A percentile compares a stretch with the other conserved stretches of the same genome.
phyloP scores from a whole-genome alignment of 2,329 filamentous ascomycete genomes.

The Exophiala alcalophila region DNA sequence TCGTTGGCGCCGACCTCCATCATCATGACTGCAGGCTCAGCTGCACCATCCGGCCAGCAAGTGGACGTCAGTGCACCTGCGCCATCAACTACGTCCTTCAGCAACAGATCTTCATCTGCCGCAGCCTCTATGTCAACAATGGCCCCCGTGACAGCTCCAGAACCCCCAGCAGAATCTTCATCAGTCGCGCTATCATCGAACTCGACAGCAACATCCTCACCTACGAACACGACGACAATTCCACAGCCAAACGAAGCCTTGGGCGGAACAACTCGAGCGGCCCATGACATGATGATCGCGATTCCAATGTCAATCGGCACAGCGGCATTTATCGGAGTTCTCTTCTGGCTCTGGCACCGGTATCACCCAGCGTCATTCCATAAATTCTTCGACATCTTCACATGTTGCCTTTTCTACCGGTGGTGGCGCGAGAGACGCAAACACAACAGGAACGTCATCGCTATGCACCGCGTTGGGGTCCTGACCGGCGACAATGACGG shows the following conservation, averaged over 20 bases:
- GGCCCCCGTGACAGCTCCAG: no score
- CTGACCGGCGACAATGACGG: constrained; percentile 8
- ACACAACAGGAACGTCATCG: constrained; percentile 5
- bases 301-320: constrained; percentile 8
- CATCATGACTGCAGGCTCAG: background rate
- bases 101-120: background rate
- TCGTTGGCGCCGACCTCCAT: background rate
- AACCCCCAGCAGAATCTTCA: background rate
- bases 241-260: background rate
- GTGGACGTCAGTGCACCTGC: no score
- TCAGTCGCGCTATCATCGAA: no score
- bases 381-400: constrained; percentile 1
- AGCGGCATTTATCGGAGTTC: background rate
- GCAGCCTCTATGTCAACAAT: background rate
- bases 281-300: constrained; percentile 4
- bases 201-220: background rate
- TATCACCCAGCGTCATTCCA: constrained; percentile 12
- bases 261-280: background rate
- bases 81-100: no score
- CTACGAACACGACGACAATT: background rate
- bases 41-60: no score
- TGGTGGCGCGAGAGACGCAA: constrained; percentile 13
- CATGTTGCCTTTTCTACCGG: constrained; percentile 2
- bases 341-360: constrained; percentile 15
- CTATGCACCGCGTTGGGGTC: constrained; percentile 5